Evolutionary conservation across 2,329 filamentous ascomycete genomes (phyloP).

Genomic region (Zelopaecilomyces penicillatus): DNA sequence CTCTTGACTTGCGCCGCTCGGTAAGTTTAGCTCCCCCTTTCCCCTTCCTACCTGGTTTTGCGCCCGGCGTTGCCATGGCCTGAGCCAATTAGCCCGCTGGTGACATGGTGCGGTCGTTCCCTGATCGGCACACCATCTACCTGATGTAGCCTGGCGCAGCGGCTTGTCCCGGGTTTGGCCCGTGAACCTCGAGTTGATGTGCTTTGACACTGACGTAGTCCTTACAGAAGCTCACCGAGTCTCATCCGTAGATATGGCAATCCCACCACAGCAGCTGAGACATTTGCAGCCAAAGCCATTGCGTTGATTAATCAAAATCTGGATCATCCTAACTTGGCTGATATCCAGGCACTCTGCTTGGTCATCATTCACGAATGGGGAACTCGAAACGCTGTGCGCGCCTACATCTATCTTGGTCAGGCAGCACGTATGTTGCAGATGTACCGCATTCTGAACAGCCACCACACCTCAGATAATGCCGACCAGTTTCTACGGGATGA

Average conservation of each 20-base stretch:
- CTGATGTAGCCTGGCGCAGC: not conserved
- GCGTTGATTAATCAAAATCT: conserved; percentile 48
- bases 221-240: conserved; percentile 42
- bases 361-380: conserved; percentile 57
- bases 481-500: conserved; percentile 55
- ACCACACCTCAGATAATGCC: conserved; percentile 41
- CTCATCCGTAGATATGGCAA: conserved; percentile 51
- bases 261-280: conserved; percentile 48
- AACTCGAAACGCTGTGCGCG: conserved; percentile 51
- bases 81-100: not conserved
- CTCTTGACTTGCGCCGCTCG: conserved; percentile 49
- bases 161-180: not conserved
- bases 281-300: conserved; percentile 51
- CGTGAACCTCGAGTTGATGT: not conserved
- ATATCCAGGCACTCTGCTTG: conserved; percentile 53
- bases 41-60: conserved; percentile 14
- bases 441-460: conserved; percentile 51
- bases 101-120: not conserved
- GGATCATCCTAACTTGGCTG: conserved; percentile 50
- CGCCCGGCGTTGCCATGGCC: not conserved
- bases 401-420: conserved; percentile 55
- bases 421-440: conserved; percentile 58
- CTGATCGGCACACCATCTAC: not conserved
- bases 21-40: conserved; percentile 31
- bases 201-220: conserved; percentile 9